These are phyloP conservation scores for Tricholoma flavovirens DNA, from an alignment of 768 basidiomycete species.

Conservation along the genomic window DNA sequence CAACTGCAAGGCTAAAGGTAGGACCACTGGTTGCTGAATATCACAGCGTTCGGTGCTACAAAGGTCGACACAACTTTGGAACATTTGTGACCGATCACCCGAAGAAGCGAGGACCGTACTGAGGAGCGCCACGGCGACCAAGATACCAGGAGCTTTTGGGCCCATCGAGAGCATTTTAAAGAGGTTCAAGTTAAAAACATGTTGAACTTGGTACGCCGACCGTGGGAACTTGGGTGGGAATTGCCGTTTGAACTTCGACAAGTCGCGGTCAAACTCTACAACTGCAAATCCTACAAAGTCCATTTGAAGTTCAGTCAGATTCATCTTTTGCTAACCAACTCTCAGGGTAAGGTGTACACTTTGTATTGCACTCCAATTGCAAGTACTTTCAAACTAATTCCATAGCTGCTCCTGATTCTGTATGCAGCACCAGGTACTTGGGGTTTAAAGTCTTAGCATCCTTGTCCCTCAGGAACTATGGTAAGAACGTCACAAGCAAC, in stretches of 20 bases:
- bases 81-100: constrained; percentile 55
- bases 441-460: no score
- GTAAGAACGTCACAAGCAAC: constrained; percentile 41
- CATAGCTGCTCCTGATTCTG: background rate
- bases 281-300: no score
- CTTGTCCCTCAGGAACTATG: constrained; percentile 20
- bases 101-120: constrained; percentile 40
- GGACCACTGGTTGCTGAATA: constrained; percentile 23
- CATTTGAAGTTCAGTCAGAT: no score
- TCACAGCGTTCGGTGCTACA: constrained; percentile 41
- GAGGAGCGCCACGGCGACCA: background rate
- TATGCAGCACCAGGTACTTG: background rate
- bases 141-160: background rate
- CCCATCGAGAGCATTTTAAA: background rate
- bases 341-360: background rate
- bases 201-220: no score
- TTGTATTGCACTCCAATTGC: no score
- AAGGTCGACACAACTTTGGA: constrained; percentile 42
- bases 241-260: no score
- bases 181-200: no score
- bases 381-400: background rate
- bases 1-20: constrained; percentile 53
- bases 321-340: background rate
- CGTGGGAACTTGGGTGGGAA: background rate
- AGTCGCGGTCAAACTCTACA: background rate